These are phyloP conservation scores for Saturnispora kantuleensis DNA, from an alignment of 805 yeast species.

Conservation along the genomic window DNA sequence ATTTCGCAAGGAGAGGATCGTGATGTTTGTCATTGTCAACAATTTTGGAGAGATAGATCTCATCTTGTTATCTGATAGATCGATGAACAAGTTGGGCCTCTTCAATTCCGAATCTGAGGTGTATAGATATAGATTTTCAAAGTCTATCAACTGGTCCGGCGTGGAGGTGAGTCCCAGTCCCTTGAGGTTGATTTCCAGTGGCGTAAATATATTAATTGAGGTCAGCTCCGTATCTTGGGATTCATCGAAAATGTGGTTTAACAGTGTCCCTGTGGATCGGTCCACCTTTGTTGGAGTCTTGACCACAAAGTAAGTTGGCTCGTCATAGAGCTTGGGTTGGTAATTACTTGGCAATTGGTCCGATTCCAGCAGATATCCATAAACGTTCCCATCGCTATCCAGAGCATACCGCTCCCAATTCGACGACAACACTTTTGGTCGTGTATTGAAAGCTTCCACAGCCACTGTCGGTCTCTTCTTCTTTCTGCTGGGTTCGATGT, in stretches of 20 bases:
- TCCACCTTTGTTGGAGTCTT: slow-evolving; percentile 16
- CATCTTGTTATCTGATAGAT: slow-evolving; percentile 40
- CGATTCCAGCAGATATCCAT: slow-evolving; percentile 23
- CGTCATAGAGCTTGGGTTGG: slow-evolving; percentile 25
- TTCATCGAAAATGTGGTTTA: slow-evolving; percentile 38
- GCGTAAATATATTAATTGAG: slow-evolving; percentile 18
- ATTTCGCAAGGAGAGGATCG: slow-evolving; percentile 42
- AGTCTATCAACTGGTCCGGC: slow-evolving; percentile 51
- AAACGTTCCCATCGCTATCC: slow-evolving; percentile 35
- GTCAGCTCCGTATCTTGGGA: slow-evolving; percentile 14
- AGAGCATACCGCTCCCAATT: slow-evolving; percentile 26
- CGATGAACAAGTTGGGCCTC: slow-evolving; percentile 36
- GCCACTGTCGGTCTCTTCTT: slow-evolving; percentile 11
- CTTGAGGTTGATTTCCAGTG: slow-evolving; percentile 38
- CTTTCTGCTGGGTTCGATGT: slow-evolving; percentile 19
- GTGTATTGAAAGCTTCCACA: background rate
- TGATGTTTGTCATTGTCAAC: slow-evolving; percentile 39
- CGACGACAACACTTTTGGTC: too few species aligned
- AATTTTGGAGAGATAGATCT: slow-evolving; percentile 39
- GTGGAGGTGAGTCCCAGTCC: slow-evolving; percentile 36
- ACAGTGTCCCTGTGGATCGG: slow-evolving; percentile 30
- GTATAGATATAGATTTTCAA: slow-evolving; percentile 43
- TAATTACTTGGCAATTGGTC: slow-evolving; percentile 23
- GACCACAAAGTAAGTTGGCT: slow-evolving; percentile 26
- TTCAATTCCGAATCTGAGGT: slow-evolving; percentile 23